phyloP scores from a whole-genome alignment of 2,329 filamentous ascomycete genomes.

The Tolypocladium pustulatum region DNA sequence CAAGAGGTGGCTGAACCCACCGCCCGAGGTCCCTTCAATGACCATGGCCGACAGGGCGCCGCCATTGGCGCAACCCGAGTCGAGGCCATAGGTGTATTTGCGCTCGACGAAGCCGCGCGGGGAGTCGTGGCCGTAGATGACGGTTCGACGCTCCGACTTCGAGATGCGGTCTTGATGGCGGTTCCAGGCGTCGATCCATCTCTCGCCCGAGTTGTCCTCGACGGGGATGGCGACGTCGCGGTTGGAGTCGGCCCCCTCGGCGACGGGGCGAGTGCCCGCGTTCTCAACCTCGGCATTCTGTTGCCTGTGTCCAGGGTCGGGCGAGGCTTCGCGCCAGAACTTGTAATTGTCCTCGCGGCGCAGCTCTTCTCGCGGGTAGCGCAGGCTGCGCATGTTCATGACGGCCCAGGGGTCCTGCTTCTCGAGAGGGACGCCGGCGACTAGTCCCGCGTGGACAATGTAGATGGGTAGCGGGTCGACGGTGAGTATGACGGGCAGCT shows the following conservation, averaged over 20 bases:
- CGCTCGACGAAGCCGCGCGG: conserved; percentile 51
- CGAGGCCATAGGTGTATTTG: conserved; percentile 72
- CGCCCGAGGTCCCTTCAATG: conserved; percentile 40
- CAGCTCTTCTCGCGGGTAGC: conserved; percentile 35
- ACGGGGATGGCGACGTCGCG: conserved; percentile 23
- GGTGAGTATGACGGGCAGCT: conserved; percentile 68
- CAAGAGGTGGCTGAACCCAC: conserved; percentile 23
- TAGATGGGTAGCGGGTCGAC: conserved; percentile 55
- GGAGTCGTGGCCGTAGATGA: conserved; percentile 84
- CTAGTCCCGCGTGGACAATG: conserved; percentile 77
- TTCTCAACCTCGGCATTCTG: conserved; percentile 4
- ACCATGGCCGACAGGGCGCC: conserved; percentile 67
- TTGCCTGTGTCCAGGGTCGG: not conserved
- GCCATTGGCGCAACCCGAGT: conserved; percentile 72
- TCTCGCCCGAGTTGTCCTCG: conserved; percentile 40
- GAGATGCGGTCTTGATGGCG: conserved; percentile 29
- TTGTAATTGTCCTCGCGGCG: conserved; percentile 21
- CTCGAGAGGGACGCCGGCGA: conserved; percentile 61
- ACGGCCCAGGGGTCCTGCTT: conserved; percentile 67
- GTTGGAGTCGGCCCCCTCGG: conserved; percentile 12
- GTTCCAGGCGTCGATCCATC: conserved; percentile 59
- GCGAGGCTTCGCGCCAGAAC: not conserved
- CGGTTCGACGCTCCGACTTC: conserved; percentile 41
- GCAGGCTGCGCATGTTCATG: conserved; percentile 86
- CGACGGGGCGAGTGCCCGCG: not conserved